phyloP scores from a whole-genome alignment of 176 grass and related monocot species.

The Oryza australiensis region DNA sequence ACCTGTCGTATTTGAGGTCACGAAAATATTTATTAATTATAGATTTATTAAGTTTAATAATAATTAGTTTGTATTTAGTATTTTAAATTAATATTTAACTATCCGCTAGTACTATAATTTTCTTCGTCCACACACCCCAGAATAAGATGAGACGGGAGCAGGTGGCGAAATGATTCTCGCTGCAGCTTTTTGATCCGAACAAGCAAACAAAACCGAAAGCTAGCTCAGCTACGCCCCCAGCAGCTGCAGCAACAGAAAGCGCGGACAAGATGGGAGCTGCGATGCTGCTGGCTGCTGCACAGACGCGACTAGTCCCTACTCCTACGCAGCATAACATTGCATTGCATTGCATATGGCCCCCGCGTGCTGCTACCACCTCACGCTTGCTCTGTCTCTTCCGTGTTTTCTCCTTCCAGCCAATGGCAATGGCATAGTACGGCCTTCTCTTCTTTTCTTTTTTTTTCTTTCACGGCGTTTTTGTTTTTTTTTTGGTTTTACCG shows the following conservation, averaged over 20 bases:
- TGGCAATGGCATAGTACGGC: not conserved
- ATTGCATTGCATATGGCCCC: not conserved
- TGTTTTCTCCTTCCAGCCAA: not conserved
- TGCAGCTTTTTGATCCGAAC: slow-evolving; percentile 48
- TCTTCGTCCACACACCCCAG: too few relatives aligned
- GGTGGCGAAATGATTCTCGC: slow-evolving; percentile 44
- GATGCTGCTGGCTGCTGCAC: not conserved
- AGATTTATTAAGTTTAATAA: too few relatives aligned
- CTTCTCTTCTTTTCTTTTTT: not conserved
- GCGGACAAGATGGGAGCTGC: slow-evolving; percentile 31
- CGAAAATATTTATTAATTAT: too few relatives aligned
- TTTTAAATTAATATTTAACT: too few relatives aligned
- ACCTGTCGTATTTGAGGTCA: too few relatives aligned
- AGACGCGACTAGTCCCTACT: not conserved
- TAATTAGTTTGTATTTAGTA: too few relatives aligned
- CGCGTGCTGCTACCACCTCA: not conserved
- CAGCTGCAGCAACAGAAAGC: not conserved
- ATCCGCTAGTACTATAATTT: too few relatives aligned
- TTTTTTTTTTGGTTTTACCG: not conserved
- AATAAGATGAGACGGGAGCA: not conserved
- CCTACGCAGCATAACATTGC: too few relatives aligned
- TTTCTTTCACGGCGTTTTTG: not conserved
- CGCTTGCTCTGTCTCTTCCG: not conserved
- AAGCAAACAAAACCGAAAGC: slow-evolving; percentile 63
- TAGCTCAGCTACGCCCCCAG: not conserved